A percentile compares a stretch with the other conserved stretches of the same genome.
These are phyloP conservation scores for Rasamsonia emersonii DNA, from an alignment of 2,329 filamentous ascomycete species.

Conservation along the genomic window DNA sequence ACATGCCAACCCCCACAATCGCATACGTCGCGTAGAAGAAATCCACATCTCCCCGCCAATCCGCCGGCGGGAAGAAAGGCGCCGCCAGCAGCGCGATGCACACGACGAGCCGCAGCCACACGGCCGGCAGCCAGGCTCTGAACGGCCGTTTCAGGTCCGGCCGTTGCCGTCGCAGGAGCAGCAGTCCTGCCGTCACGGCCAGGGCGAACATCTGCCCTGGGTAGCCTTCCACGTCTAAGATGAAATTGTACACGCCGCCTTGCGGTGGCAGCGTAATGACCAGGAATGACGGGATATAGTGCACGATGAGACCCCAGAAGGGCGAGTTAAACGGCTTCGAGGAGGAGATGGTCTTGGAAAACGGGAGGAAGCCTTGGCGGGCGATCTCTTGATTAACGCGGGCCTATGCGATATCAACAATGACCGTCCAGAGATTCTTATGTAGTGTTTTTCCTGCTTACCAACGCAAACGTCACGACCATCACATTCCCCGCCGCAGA, in stretches of 20 bases:
- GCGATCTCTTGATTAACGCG: slow-evolving; percentile 66
- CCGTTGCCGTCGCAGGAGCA: slow-evolving; percentile 52
- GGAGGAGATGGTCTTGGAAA: slow-evolving; percentile 51
- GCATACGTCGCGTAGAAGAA: slow-evolving; percentile 48
- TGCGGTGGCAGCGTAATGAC: slow-evolving; percentile 59
- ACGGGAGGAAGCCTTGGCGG: slow-evolving; percentile 62
- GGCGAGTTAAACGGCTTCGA: slow-evolving; percentile 60
- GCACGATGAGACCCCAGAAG: slow-evolving; percentile 57
- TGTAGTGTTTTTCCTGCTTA: slow-evolving; percentile 29
- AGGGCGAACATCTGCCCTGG: slow-evolving; percentile 54
- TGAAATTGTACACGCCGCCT: slow-evolving; percentile 61
- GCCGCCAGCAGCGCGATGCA: slow-evolving; percentile 50
- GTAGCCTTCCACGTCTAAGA: slow-evolving; percentile 63
- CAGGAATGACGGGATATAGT: slow-evolving; percentile 59
- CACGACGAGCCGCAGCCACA: slow-evolving; percentile 47
- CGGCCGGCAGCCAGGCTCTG: slow-evolving; percentile 54
- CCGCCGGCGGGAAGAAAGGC: slow-evolving; percentile 52
- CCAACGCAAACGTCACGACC: slow-evolving; percentile 61
- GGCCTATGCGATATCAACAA: slow-evolving; percentile 39
- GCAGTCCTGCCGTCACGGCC: slow-evolving; percentile 48
- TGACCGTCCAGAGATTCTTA: not conserved
- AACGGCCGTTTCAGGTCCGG: slow-evolving; percentile 57
- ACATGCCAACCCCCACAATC: slow-evolving; percentile 40
- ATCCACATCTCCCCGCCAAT: slow-evolving; percentile 37
- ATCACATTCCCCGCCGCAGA: slow-evolving; percentile 65